phyloP scores from a whole-genome alignment of 1,284 basidiomycete genomes.

The Jaminaea rosea region DNA sequence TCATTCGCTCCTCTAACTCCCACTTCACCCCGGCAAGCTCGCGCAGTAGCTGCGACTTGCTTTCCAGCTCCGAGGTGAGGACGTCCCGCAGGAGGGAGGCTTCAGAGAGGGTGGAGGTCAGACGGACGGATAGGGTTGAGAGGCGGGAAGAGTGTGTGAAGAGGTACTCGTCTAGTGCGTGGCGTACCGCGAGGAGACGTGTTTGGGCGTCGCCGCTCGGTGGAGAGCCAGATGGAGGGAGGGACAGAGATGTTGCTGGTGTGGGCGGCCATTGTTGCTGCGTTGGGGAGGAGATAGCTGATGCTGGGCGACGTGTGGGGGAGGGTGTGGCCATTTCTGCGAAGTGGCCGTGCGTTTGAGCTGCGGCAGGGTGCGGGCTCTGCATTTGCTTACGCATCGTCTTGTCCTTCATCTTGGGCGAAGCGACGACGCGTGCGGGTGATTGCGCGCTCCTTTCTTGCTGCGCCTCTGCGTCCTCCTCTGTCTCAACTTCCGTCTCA shows the following conservation, averaged over 20 bases:
- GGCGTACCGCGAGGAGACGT: not conserved
- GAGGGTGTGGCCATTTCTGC: not conserved
- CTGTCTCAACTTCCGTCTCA: too few relatives aligned
- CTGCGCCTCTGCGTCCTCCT: too few relatives aligned
- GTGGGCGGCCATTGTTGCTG: too few relatives aligned
- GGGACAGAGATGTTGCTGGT: not conserved
- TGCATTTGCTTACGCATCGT: too few relatives aligned
- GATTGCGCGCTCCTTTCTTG: too few relatives aligned
- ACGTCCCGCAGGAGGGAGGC: not conserved
- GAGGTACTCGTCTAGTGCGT: not conserved
- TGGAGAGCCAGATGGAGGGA: not conserved
- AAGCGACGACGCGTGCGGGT: too few relatives aligned
- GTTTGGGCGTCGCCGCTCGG: not conserved
- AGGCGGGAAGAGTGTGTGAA: not conserved
- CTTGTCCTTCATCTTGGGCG: too few relatives aligned
- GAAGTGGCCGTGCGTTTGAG: not conserved
- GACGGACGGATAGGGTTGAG: not conserved
- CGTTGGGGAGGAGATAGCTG: not conserved
- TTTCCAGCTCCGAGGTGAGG: not conserved
- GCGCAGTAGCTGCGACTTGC: not conserved
- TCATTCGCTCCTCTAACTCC: not conserved
- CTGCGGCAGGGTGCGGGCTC: too few relatives aligned
- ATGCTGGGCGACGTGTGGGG: not conserved
- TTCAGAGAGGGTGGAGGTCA: not conserved
- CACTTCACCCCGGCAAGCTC: not conserved